phyloP scores from a whole-genome alignment of 805 yeast species.

The Kazachstania africana region DNA sequence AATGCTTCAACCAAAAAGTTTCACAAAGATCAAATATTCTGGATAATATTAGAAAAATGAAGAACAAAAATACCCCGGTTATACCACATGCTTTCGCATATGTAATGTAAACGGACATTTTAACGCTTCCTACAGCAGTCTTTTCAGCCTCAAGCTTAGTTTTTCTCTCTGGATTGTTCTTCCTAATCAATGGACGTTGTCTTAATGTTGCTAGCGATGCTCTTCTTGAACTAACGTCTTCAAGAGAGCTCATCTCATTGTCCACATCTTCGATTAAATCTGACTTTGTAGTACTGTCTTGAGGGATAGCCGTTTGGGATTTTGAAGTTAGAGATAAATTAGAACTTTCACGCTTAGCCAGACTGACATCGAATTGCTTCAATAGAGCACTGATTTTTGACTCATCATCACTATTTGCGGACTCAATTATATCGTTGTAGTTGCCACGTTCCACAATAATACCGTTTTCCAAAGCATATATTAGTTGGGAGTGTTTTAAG shows the following conservation, averaged over 20 bases:
- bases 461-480: slow-evolving; percentile 45
- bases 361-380: slow-evolving; percentile 22
- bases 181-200: slow-evolving; percentile 26
- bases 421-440: slow-evolving; percentile 32
- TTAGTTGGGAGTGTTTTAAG: slow-evolving; percentile 45
- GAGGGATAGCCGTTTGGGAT: slow-evolving; percentile 15
- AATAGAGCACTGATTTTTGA: slow-evolving; percentile 26
- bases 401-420: slow-evolving; percentile 7
- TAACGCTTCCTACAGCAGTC: slow-evolving; percentile 52
- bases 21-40: slow-evolving; percentile 32
- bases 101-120: slow-evolving; percentile 37
- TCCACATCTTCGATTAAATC: slow-evolving; percentile 1
- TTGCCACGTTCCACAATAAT: slow-evolving; percentile 47
- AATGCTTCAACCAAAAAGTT: slow-evolving; percentile 54
- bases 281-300: slow-evolving; percentile 4
- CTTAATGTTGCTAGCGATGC: slow-evolving; percentile 56
- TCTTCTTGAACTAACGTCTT: slow-evolving; percentile 29
- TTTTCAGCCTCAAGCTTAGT: slow-evolving; percentile 40
- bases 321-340: slow-evolving; percentile 1
- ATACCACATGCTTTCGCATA: slow-evolving; percentile 52
- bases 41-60: slow-evolving; percentile 27
- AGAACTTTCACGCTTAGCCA: slow-evolving; percentile 1
- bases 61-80: slow-evolving; percentile 33
- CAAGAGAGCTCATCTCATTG: slow-evolving; percentile 4
- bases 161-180: slow-evolving; percentile 20